These are phyloP conservation scores for Chlorencoelia australis DNA, from an alignment of 2,329 filamentous ascomycete species.

Conservation along the genomic window DNA sequence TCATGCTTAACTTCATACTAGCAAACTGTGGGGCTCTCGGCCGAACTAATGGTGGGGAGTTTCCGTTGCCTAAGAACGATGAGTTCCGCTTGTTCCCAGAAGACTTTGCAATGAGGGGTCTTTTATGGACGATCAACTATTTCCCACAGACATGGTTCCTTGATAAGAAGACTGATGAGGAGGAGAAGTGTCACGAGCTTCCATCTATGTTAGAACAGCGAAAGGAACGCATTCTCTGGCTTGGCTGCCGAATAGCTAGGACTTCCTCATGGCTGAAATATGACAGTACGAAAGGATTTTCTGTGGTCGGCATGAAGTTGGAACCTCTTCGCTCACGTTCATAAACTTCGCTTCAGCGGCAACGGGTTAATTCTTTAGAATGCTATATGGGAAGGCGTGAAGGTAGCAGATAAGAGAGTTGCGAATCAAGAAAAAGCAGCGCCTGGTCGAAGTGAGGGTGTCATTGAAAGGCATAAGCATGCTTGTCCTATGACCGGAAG, in stretches of 20 bases:
- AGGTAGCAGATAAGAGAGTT: too few relatives aligned
- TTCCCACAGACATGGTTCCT: slow-evolving; percentile 20
- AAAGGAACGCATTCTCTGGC: slow-evolving; percentile 18
- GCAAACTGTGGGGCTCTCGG: slow-evolving; percentile 3
- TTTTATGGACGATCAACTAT: slow-evolving; percentile 19
- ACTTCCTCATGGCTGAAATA: slow-evolving; percentile 12
- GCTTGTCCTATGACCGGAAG: too few relatives aligned
- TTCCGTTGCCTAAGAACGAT: slow-evolving; percentile 19
- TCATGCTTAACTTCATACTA: slow-evolving; percentile 20
- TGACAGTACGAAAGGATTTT: slow-evolving; percentile 10
- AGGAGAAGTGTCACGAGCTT: slow-evolving; percentile 18
- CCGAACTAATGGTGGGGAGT: slow-evolving; percentile 13
- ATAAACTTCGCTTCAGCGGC: slow-evolving; percentile 5
- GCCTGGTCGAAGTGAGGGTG: too few relatives aligned
- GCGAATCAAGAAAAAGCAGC: too few relatives aligned
- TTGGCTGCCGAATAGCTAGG: slow-evolving; percentile 13
- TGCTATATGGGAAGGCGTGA: too few relatives aligned
- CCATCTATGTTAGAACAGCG: slow-evolving; percentile 15
- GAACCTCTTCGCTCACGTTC: slow-evolving; percentile 1
- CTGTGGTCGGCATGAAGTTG: not conserved
- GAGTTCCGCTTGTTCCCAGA: slow-evolving; percentile 21
- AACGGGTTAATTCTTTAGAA: not conserved
- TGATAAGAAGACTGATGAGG: slow-evolving; percentile 21
- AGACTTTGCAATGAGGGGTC: slow-evolving; percentile 22
- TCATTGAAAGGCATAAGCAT: too few relatives aligned